Conservation (phyloP, 441 rosid species). For the Adansonia grandidieri region DNA sequence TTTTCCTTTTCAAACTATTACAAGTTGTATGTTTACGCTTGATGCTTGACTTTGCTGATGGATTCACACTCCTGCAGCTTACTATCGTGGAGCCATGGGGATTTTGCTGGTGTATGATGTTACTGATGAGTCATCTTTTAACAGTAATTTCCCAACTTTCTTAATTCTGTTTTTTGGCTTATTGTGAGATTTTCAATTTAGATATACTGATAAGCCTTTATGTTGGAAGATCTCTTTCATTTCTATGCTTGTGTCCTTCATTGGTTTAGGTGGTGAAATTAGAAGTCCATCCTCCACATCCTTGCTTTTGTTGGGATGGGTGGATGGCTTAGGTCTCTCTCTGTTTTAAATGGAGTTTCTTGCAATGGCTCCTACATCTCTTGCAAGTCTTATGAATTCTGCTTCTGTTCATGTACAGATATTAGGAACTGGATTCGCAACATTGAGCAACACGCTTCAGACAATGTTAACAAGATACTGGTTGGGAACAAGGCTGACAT, state of each 20-base stretch:
- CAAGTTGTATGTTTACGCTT: not conserved
- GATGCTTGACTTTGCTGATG: slow-evolving; percentile 28
- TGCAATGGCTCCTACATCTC: slow-evolving; percentile 16
- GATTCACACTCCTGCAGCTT: slow-evolving; percentile 46
- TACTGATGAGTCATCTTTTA: slow-evolving; percentile 59
- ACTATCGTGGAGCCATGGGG: slow-evolving; percentile 83
- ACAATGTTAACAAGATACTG: slow-evolving; percentile 67
- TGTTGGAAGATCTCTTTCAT: not conserved
- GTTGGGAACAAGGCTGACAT: slow-evolving; percentile 85
- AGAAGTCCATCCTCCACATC: slow-evolving; percentile 2
- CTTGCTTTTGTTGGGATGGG: slow-evolving; percentile 13
- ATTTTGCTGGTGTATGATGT: slow-evolving; percentile 62
- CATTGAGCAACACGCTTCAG: slow-evolving; percentile 78
- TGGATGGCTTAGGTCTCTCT: slow-evolving; percentile 11
- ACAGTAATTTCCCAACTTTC: slow-evolving; percentile 39
- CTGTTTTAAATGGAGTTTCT: slow-evolving; percentile 1
- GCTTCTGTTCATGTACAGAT: slow-evolving; percentile 42
- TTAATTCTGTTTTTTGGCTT: slow-evolving; percentile 16
- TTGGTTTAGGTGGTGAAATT: slow-evolving; percentile 8
- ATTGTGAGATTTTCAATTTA: not conserved
- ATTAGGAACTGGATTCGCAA: slow-evolving; percentile 82
- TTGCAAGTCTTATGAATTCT: slow-evolving; percentile 22
- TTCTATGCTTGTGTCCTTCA: not conserved
- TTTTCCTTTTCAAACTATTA: not conserved
- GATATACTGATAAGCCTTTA: not conserved